phyloP scores from a whole-genome alignment of 2,329 filamentous ascomycete species.

The Scolecobasidium constrictum region DNA sequence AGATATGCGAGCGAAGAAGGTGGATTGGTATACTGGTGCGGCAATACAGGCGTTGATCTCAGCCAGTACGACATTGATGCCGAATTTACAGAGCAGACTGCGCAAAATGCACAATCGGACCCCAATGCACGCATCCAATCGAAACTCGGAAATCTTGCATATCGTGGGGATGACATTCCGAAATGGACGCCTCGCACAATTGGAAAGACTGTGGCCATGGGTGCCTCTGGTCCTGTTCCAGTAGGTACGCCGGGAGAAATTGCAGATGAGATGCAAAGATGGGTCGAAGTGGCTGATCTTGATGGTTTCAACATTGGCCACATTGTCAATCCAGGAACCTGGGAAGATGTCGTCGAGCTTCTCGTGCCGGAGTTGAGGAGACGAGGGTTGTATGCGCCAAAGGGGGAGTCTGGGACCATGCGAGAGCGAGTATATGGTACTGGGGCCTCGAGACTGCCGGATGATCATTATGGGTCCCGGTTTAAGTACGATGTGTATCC shows the following conservation, averaged over 20 bases:
- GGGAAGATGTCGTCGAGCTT: conserved; percentile 48
- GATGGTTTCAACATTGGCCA: conserved; percentile 5
- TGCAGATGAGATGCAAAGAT: conserved; percentile 5
- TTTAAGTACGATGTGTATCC: conserved; percentile 5
- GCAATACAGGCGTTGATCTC: conserved; percentile 51
- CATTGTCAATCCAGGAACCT: conserved; percentile 1
- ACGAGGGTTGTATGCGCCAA: conserved; percentile 30
- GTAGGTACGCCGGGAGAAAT: conserved; percentile 24
- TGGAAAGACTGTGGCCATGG: conserved; percentile 20
- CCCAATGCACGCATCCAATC: conserved; percentile 23
- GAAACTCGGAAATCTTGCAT: conserved; percentile 18
- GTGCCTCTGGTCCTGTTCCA: conserved; percentile 17
- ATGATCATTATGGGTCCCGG: background rate
- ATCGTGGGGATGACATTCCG: conserved; percentile 14
- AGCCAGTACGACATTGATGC: conserved; percentile 44
- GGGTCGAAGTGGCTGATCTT: conserved; percentile 1
- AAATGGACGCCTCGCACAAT: conserved; percentile 16
- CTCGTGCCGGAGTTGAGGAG: conserved; percentile 48
- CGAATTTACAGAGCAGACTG: conserved; percentile 33
- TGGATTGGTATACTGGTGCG: conserved; percentile 44
- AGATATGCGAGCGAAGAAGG: conserved; percentile 44
- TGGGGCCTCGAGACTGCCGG: background rate
- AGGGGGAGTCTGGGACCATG: background rate
- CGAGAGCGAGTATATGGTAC: conserved; percentile 2
- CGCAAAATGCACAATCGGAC: conserved; percentile 11